Base-by-base conservation (phyloP, 192 early-diverging fungal species). In the Rhizophagus prolifer region DNA sequence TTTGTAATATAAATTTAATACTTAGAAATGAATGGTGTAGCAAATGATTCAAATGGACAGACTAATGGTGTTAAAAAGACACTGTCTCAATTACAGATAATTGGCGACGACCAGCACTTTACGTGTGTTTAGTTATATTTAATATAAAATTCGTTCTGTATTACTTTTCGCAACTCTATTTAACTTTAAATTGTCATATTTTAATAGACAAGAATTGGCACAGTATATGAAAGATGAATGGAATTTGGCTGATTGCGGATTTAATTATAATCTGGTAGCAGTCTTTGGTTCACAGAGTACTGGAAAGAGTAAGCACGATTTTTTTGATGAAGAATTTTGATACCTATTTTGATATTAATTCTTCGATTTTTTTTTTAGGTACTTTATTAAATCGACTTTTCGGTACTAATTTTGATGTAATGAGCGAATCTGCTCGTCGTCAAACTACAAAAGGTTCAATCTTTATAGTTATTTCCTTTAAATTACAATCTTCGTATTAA, bases 251-350 rank as follows among this genome's bases (percentile, higher is more conserved):
- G 91, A 95, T 36, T 84, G 83, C 54, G 98, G 98, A 21, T 99
- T 99, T 75, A 91, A 97, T 81, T 99, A 98, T 81, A 92, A 98
- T 81, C 85, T 98, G 21, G 94, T 98, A 7, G 96, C 98, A 21
- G 96, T 99, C 36, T 98, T 99, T 89, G 98, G 98, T 68, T 98
- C 96, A 44, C 98, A 99, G 83, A 95, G 93, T 86, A 98, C 97
- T 7, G 98, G 98, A 50, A 99, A 99, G 78, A 95, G 94, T 90
- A 85, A 83, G 88, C 75, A 46, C 21, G 7, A 25, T 72, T 31
- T 72, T 58, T 16, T 41, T 44, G 64, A 36, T 19, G 26, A 63
- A 46, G 9, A 30, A 36, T 38, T n/a, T 68, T 64, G 14, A 23
- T 54, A 28, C 50, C 4, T 16, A 38, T 38, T 13, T 50, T 50